Conservation (phyloP, 305 asterid species). For the Solanum hybrid region DNA sequence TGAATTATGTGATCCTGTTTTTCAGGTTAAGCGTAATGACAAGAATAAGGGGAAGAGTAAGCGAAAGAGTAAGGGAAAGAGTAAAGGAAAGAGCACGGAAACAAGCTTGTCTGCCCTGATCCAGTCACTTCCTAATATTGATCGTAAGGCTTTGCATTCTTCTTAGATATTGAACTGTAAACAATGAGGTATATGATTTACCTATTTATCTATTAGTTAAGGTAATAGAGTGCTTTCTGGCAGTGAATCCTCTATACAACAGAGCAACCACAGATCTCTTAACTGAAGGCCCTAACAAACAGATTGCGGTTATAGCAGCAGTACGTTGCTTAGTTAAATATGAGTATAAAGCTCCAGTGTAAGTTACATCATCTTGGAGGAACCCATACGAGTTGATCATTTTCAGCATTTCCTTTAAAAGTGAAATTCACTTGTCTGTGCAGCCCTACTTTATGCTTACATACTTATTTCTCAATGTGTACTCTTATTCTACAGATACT, state of each 20-base stretch:
- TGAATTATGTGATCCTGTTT: not conserved
- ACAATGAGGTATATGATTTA: not conserved
- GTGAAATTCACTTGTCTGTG: not conserved
- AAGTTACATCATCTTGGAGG: conserved; percentile 20
- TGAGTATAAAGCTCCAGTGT: conserved; percentile 33
- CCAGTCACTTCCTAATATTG: not conserved
- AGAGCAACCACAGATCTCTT: not conserved
- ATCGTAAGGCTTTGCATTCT: not conserved
- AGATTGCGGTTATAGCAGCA: not conserved
- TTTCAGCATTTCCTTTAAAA: not conserved
- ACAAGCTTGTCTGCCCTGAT: not conserved
- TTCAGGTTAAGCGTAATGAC: not conserved
- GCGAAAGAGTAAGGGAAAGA: not conserved
- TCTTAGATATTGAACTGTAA: not conserved
- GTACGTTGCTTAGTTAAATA: conserved; percentile 26
- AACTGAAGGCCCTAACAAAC: not conserved
- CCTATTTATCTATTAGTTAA: not conserved
- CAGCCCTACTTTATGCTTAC: not conserved
- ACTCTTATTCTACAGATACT: not conserved
- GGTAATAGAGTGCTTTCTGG: not conserved
- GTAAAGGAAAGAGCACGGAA: not conserved
- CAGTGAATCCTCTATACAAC: not conserved
- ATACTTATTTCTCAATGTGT: not conserved
- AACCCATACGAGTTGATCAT: not conserved
- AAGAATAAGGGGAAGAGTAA: not conserved